Conservation (phyloP, 768 basidiomycete species). For the Cystobasidium ongulense region DNA sequence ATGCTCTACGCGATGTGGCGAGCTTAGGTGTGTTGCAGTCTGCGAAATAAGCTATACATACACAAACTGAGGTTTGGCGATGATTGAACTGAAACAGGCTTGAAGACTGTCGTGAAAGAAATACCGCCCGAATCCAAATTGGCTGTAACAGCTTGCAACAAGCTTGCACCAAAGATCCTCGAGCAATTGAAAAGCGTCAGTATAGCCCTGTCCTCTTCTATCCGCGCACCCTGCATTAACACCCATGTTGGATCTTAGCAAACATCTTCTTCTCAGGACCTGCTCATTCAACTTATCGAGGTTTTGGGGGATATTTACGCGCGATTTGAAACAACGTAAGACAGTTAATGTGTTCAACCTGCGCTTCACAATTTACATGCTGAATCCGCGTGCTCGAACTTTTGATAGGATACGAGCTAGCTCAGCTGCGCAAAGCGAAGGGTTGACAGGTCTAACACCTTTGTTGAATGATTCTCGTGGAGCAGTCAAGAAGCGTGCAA, state of each 20-base stretch:
- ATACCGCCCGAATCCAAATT: conserved; percentile 74
- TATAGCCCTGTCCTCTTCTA: not conserved
- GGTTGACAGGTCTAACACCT: conserved; percentile 61
- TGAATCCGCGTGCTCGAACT: no score
- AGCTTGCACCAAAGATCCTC: conserved; percentile 73
- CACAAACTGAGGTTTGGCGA: not conserved
- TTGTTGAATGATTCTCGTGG: conserved; percentile 63
- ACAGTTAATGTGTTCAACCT: not conserved
- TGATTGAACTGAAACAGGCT: conserved; percentile 51
- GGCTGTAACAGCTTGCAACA: conserved; percentile 67
- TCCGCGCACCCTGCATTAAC: not conserved
- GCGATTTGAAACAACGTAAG: conserved; percentile 38
- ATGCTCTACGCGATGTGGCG: conserved; percentile 88
- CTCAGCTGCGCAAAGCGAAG: conserved; percentile 60
- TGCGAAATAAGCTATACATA: conserved; percentile 12
- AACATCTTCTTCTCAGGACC: conserved; percentile 43
- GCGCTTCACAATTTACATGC: no score
- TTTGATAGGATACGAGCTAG: conserved; percentile 20
- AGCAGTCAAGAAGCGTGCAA: conserved; percentile 86
- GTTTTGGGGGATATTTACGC: conserved; percentile 43
- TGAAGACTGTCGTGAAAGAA: conserved; percentile 91
- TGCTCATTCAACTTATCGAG: conserved; percentile 44
- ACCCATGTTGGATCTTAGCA: not conserved
- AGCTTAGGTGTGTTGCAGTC: conserved; percentile 60
- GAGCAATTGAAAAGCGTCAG: conserved; percentile 67